Evolutionary conservation across 1,139 yeast genomes (phyloP), one percentile per base, ranked within the genome.

Genomic region (Geotrichum cucujoidarum): DNA sequence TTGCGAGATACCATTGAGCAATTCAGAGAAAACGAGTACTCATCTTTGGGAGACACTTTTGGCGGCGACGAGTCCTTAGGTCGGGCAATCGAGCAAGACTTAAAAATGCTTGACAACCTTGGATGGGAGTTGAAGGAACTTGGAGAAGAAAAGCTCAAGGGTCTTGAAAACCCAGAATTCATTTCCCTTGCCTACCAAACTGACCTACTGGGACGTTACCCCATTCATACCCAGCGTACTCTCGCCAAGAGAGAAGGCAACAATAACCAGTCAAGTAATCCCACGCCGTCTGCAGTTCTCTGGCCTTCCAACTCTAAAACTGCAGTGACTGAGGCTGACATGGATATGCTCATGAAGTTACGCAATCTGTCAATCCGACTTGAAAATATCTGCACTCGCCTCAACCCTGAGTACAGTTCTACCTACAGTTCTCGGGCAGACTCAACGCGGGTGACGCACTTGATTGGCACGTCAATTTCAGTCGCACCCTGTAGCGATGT

Each of bases 91-190:
- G 90, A 82, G 53, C 74, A 73, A 49, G 95, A 89, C 62, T 73
- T 86, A 57, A 71, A 71, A 3, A 76, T 83, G 57, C 66, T 92
- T 36, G 80, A 80, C 43, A 81, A 77, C 46, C 75, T 81, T 47
- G 95, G 95, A 0, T 81, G 82, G 72, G 74, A 72, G 17, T 75
- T 81, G 51, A 77, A 76, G 54, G 81, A 79, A 40, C 68, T 87
- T 47, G 98, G 98, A 30, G 96, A 90, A 60, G 81, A 80, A 61
- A 89, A 89, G 64, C 73, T 92, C 60, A 92, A 94, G 66, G 98
- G 98, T 27, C 74, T 92, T 35, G 98, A 94, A 75, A 83, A 90
- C 35, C 95, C 95, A 1, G 98, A 94, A 63, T 75, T 77, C 42
- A 81, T 92, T 29, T 85, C 95, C 11, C 73, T 89, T 48, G 80